Conservation (phyloP, 2,329 filamentous ascomycete species). For the Aspergillus tanneri region DNA sequence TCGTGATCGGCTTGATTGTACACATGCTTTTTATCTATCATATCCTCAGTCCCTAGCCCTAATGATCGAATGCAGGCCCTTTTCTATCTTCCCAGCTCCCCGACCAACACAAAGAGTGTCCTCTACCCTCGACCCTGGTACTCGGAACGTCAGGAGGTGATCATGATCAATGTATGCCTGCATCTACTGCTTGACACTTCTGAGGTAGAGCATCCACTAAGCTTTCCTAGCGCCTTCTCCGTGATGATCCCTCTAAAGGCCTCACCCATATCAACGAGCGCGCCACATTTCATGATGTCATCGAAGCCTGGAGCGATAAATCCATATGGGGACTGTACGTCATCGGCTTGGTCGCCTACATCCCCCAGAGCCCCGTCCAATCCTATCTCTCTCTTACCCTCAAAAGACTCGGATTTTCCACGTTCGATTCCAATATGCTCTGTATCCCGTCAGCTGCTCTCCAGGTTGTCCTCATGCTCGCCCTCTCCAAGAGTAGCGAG, state of each 20-base stretch:
- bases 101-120: conserved; percentile 27
- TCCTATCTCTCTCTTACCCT: conserved; percentile 58
- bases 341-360: conserved; percentile 46
- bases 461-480: conserved; percentile 54
- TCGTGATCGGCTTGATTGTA: conserved; percentile 41
- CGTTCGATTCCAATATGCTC: conserved; percentile 34
- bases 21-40: conserved; percentile 20
- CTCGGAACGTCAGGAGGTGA: conserved; percentile 29
- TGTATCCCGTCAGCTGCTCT: conserved; percentile 34
- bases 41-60: background rate
- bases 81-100: conserved; percentile 30
- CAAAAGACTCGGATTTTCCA: conserved; percentile 28
- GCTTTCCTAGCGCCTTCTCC: conserved; percentile 44
- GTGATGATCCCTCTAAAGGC: conserved; percentile 56
- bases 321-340: conserved; percentile 54
- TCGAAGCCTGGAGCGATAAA: conserved; percentile 46
- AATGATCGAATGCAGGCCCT: conserved; percentile 17
- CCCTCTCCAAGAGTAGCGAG: conserved; percentile 49
- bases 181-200: background rate
- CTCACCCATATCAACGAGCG: conserved; percentile 49
- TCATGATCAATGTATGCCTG: conserved; percentile 31
- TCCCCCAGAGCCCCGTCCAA: conserved; percentile 50
- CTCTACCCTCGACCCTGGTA: conserved; percentile 27
- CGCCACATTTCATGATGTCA: conserved; percentile 45
- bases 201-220: background rate